phyloP scores from a whole-genome alignment of 2,329 filamentous ascomycete genomes.

The Aureobasidium sp. region DNA sequence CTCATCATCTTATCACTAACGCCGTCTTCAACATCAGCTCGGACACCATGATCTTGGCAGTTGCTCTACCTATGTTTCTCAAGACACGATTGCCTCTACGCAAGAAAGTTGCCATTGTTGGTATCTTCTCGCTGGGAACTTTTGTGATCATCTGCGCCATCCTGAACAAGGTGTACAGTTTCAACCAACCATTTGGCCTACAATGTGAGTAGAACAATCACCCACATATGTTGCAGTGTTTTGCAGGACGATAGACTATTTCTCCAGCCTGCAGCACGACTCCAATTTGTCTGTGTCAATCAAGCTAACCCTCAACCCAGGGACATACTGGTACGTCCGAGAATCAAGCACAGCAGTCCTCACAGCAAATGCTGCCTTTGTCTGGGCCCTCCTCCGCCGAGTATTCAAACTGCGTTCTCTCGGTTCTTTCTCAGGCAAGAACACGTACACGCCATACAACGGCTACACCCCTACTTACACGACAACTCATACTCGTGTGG shows the following conservation, averaged over 20 bases:
- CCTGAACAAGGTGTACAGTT: constrained; percentile 52
- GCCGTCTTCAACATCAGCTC: constrained; percentile 40
- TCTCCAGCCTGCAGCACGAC: no score
- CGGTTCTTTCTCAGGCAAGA: constrained; percentile 1
- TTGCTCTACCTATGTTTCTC: constrained; percentile 41
- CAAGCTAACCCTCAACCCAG: background rate
- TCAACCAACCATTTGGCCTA: background rate
- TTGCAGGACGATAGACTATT: no score
- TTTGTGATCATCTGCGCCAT: constrained; percentile 52
- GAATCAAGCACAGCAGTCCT: constrained; percentile 54
- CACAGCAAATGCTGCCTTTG: constrained; percentile 55
- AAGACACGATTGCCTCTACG: constrained; percentile 36
- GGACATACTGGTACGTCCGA: constrained; percentile 55
- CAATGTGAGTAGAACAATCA: background rate
- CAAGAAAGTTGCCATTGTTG: constrained; percentile 49
- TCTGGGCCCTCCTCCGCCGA: constrained; percentile 39
- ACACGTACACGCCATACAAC: background rate
- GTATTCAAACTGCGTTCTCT: constrained; percentile 17
- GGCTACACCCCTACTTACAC: constrained; percentile 8
- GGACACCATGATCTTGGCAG: constrained; percentile 38
- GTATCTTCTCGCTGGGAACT: constrained; percentile 51
- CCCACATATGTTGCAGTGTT: background rate
- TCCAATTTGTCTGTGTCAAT: background rate
- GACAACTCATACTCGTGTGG: constrained; percentile 3
- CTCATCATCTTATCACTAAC: constrained; percentile 33